A percentile compares a stretch with the other conserved stretches of the same genome.
These are phyloP conservation scores for Dactylis glomerata DNA, from an alignment of 176 grass and related monocot genomes.

Conservation along the genomic window DNA sequence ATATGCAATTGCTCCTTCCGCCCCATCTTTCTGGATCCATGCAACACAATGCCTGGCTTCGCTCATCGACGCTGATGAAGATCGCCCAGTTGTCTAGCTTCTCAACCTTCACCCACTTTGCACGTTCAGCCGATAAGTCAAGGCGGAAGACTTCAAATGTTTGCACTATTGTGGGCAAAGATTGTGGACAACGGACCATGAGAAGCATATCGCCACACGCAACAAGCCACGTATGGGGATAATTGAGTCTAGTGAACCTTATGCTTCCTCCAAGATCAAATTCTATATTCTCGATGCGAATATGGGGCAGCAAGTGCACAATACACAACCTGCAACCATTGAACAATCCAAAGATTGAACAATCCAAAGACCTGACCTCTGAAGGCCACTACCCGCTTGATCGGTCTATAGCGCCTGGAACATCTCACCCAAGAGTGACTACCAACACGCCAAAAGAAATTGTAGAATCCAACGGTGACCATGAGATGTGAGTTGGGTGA, in stretches of 20 bases:
- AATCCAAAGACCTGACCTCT: background rate
- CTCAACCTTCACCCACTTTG: background rate
- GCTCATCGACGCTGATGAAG: background rate
- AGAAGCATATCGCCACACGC: background rate
- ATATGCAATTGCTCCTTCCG: background rate
- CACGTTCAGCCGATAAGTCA: background rate
- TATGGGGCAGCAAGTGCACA: background rate
- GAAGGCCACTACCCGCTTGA: background rate
- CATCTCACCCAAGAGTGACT: background rate
- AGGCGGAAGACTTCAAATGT: background rate
- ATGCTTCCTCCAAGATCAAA: background rate
- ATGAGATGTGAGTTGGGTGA: constrained; percentile 1
- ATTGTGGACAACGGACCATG: background rate
- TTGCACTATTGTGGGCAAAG: background rate
- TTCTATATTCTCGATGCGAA: background rate
- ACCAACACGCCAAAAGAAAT: background rate
- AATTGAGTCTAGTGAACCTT: background rate
- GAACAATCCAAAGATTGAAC: too few species aligned
- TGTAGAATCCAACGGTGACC: background rate
- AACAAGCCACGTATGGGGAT: background rate
- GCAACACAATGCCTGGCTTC: background rate
- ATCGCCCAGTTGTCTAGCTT: background rate
- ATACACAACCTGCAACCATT: background rate
- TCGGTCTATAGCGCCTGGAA: background rate
- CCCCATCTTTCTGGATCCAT: background rate